phyloP scores from a whole-genome alignment of 2,329 filamentous ascomycete genomes.

The Lachnellula cervina region DNA sequence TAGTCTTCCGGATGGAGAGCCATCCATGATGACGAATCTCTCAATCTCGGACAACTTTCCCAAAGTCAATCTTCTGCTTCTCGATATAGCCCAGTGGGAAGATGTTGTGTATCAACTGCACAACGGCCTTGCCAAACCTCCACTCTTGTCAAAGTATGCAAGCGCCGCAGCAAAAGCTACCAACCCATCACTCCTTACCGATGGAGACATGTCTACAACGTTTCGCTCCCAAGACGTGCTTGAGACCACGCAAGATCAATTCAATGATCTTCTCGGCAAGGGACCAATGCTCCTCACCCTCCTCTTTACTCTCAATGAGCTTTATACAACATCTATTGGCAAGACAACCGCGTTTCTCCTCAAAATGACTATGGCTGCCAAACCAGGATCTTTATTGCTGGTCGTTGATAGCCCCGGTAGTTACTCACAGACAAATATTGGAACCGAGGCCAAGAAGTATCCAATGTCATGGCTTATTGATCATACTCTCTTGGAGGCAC shows the following conservation, averaged over 20 bases:
- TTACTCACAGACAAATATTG: conserved; percentile 77
- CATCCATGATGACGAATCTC: conserved; percentile 6
- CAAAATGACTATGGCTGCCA: conserved; percentile 54
- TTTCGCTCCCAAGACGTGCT: conserved; percentile 50
- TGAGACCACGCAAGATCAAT: conserved; percentile 32
- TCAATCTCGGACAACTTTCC: conserved; percentile 4
- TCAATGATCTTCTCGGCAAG: conserved; percentile 29
- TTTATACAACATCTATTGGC: conserved; percentile 71
- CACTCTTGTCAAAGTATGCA: conserved; percentile 48
- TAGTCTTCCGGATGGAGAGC: neutral
- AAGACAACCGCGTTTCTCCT: conserved; percentile 75
- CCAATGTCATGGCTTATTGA: conserved; percentile 94
- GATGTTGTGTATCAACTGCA: conserved; percentile 56
- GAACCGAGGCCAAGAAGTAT: conserved; percentile 59
- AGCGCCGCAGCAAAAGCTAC: conserved; percentile 42
- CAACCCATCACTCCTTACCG: conserved; percentile 41
- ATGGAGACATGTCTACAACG: conserved; percentile 35
- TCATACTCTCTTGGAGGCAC: conserved; percentile 59
- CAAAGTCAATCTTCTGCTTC: conserved; percentile 48
- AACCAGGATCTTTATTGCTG: conserved; percentile 62
- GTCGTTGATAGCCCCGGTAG: conserved; percentile 91
- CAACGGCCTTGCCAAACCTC: conserved; percentile 48
- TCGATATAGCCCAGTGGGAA: conserved; percentile 81
- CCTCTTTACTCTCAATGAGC: conserved; percentile 92
- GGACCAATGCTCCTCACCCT: conserved; percentile 64